A percentile compares a stretch with the other conserved stretches of the same genome.
These are phyloP conservation scores for Hypericum perforatum DNA, from an alignment of 345 rosid species.

Conservation along the genomic window DNA sequence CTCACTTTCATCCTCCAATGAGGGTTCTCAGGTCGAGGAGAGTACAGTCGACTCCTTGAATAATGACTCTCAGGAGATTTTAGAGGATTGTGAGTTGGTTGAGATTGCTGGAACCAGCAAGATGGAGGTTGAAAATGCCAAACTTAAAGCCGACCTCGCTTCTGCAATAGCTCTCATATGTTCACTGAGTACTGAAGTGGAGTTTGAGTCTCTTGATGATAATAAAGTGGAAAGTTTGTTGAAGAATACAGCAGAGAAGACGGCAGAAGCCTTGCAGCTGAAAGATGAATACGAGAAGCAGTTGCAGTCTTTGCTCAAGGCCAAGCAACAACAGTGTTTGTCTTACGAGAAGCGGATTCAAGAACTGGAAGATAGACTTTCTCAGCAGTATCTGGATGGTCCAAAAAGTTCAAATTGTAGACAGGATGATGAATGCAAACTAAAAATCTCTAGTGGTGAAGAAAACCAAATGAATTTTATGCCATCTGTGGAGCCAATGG, in stretches of 20 bases:
- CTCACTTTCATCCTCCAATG: slow-evolving; percentile 54
- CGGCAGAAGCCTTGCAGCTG: slow-evolving; percentile 73
- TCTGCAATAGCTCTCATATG: slow-evolving; percentile 74
- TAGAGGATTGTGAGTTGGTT: slow-evolving; percentile 53
- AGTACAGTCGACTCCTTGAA: slow-evolving; percentile 28
- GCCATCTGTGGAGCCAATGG: slow-evolving; percentile 78
- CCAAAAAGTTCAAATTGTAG: slow-evolving; percentile 45
- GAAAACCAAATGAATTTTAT: slow-evolving; percentile 36
- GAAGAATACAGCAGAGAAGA: slow-evolving; percentile 69
- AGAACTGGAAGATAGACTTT: slow-evolving; percentile 80
- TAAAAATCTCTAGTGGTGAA: slow-evolving; percentile 31
- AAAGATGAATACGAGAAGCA: slow-evolving; percentile 75
- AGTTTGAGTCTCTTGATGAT: slow-evolving; percentile 60
- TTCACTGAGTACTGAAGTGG: slow-evolving; percentile 51
- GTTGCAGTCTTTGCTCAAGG: slow-evolving; percentile 64
- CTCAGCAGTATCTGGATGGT: slow-evolving; percentile 53
- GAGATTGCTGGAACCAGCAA: slow-evolving; percentile 95
- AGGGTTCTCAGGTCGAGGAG: slow-evolving; percentile 53
- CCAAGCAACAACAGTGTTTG: slow-evolving; percentile 62
- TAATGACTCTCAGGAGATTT: slow-evolving; percentile 42
- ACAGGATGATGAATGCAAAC: slow-evolving; percentile 37
- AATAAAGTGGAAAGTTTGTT: slow-evolving; percentile 40
- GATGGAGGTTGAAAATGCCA: slow-evolving; percentile 95
- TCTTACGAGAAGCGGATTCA: slow-evolving; percentile 90
- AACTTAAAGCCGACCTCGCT: slow-evolving; percentile 95